Conservation (phyloP, 352 stramenopile species). For the Phytophthora megakarya region DNA sequence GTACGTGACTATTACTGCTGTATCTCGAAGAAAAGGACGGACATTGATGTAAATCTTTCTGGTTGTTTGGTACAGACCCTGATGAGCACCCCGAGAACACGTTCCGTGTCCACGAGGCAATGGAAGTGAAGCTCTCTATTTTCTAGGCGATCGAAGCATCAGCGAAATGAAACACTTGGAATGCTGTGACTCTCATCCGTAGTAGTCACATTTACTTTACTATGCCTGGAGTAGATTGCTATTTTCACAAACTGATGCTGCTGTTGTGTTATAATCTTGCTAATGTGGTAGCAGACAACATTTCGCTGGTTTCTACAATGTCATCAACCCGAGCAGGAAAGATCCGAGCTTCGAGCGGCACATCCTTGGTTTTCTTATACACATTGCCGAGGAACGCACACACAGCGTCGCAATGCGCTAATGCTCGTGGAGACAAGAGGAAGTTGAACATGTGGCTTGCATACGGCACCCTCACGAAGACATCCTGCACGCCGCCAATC, state of each 20-base stretch:
- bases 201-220: too few relatives aligned
- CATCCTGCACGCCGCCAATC: constrained; percentile 47
- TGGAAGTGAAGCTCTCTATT: constrained; percentile 90
- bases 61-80: constrained; percentile 48
- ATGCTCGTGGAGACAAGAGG: constrained; percentile 53
- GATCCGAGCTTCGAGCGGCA: constrained; percentile 36
- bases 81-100: constrained; percentile 77
- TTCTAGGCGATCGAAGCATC: constrained; percentile 59
- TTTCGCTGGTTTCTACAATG: background rate
- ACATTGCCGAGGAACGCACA: constrained; percentile 63
- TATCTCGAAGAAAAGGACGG: background rate
- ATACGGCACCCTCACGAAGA: constrained; percentile 60
- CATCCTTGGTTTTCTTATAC: constrained; percentile 46
- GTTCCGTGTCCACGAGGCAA: constrained; percentile 87
- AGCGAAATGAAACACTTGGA: constrained; percentile 7
- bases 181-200: constrained; percentile 13
- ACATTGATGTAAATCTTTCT: constrained; percentile 18
- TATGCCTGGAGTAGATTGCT: too few relatives aligned
- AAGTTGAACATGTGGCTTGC: constrained; percentile 73
- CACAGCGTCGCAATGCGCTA: constrained; percentile 60
- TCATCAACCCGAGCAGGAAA: constrained; percentile 16
- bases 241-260: constrained; percentile 23
- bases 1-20: constrained; percentile 39
- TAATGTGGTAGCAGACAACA: constrained; percentile 6
- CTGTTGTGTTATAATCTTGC: constrained; percentile 30